Evolutionary conservation across 768 basidiomycete species (phyloP), one percentile per base, ranked within the genome.

Genomic region (Tephrocybe rancida): DNA sequence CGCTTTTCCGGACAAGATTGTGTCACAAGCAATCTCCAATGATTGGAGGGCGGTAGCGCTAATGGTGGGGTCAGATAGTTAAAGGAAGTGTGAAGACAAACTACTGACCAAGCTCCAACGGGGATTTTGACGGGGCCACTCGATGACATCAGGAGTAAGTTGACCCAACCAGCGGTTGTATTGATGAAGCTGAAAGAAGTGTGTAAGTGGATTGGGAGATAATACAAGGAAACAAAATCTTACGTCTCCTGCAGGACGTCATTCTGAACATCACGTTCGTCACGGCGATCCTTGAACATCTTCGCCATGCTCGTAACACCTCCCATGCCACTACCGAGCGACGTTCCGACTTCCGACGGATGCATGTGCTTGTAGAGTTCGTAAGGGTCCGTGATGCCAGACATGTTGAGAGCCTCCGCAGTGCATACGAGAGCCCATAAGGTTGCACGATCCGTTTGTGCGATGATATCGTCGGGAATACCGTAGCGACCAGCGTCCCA

Each of bases 281-380:
- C 96, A 35, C 95, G 90, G 57, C 97, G 89, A 68, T 99, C 97
- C 71, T 93, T 97, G 83, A 99, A 99, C 97, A 99, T 99, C 73
- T 91, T 87, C 47, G 87, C 80, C 74, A 98, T 79, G 65, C 90
- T 91, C 54, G 86, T 84, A 58, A 92, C 85, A 64, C 97, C 97
- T 62, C 97, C 97, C 96, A 99, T 98, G 61, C 97, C 97, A 64
- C 92, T 94, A 52, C 97, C 97, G 55, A 99, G 75, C 52, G 88
- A 85, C 2, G 95, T 92, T 54, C 97, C 97, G 55, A 98, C 90
- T 64, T 98, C 95, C 2, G 94, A 92, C 2, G 97, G 96, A 70
- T 99, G 97, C 63, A 99, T 82, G 66, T 96, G 82, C 72, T 98
- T 86, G 80, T 98, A 99, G 2, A 99, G 77, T 70, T 98, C 97